Base-by-base conservation (phyloP, 1,139 yeast genomes). In the Yarrowia galli region DNA sequence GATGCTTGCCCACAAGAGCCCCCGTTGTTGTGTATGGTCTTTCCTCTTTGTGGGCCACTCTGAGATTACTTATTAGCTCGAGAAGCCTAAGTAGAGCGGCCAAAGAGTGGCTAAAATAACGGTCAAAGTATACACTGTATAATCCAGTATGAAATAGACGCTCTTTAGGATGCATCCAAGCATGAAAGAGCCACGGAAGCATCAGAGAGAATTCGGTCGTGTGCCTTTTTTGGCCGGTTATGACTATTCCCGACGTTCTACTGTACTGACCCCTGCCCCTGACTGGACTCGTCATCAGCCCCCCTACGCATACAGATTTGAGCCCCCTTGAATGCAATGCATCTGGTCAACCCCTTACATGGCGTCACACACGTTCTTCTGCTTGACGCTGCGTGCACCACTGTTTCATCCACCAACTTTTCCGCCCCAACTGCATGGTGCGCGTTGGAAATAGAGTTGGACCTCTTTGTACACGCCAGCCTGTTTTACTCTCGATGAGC, bases 281-380 rank as follows among this genome's bases (percentile, higher is more conserved):
- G 51, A 25, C 38, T 46, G 13, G 18, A 48, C 35, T 20, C 23
- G 46, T 43, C 13, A 42, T n/a, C 18, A 18, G 8, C 43, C 20
- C 10, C 46, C 25, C 2, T 13, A 20, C 46, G 46, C 46, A 40
- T 40, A 28, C 32, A 28, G 8, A 10, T 28, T 8, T 28, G 32
- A 28, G 32, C 54, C 54, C 60, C 60, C 16, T 54, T 54, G 45
- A 15, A 54, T 38, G 60, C 60, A 54, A 28, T 54, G 60, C 53
- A 48, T 12, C 38, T 46, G 18, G 28, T 18, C 35, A 54, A 56
- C 63, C 63, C 63, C 63, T 56, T 56, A 40, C 63, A 56, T 54
- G 43, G 42, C 12, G 40, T 10, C 23, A 15, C 25, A 32, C 43
- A 36, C 43, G 28, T 4, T 36, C 32, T 18, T n/a, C 28, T 46